phyloP scores from a whole-genome alignment of 495 filamentous ascomycete genomes.

The Lasiosphaeria miniovina region DNA sequence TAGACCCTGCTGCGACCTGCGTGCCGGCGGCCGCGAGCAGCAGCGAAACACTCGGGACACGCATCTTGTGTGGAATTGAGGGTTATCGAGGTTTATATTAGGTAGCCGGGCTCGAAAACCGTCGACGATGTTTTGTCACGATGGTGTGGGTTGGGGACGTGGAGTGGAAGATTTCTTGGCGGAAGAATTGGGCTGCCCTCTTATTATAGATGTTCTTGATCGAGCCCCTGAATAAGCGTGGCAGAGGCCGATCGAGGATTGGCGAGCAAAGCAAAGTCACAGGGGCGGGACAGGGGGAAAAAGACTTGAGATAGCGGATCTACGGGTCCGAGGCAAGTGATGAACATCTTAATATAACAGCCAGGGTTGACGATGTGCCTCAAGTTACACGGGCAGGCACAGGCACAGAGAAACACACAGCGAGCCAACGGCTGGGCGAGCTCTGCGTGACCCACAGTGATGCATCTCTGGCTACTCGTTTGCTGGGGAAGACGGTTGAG shows the following conservation, averaged over 20 bases:
- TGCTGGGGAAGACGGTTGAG: no score
- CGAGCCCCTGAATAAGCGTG: not conserved
- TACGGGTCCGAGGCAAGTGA: not conserved
- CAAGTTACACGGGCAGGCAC: no score
- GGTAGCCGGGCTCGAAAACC: not conserved
- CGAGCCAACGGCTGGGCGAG: not conserved
- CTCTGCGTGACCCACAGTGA: no score
- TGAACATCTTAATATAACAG: slow-evolving; percentile 3
- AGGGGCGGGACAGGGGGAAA: not conserved
- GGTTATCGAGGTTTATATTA: not conserved
- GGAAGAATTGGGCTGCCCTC: not conserved
- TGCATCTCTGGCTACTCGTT: no score
- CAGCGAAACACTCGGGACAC: slow-evolving; percentile 20
- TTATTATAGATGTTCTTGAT: not conserved
- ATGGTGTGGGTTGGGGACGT: not conserved
- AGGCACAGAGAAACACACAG: no score
- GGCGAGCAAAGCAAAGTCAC: no score
- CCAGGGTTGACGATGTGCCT: not conserved
- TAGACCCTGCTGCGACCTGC: slow-evolving; percentile 14
- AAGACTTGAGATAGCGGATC: not conserved
- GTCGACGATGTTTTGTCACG: not conserved
- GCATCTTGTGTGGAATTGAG: slow-evolving; percentile 21
- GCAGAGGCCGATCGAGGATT: no score
- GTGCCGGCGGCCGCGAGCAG: slow-evolving; percentile 24
- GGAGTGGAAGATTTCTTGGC: not conserved